Evolutionary conservation across 2,329 filamentous ascomycete species (phyloP), one percentile per base, ranked within the genome.

Genomic region (Fusarium coicis): DNA sequence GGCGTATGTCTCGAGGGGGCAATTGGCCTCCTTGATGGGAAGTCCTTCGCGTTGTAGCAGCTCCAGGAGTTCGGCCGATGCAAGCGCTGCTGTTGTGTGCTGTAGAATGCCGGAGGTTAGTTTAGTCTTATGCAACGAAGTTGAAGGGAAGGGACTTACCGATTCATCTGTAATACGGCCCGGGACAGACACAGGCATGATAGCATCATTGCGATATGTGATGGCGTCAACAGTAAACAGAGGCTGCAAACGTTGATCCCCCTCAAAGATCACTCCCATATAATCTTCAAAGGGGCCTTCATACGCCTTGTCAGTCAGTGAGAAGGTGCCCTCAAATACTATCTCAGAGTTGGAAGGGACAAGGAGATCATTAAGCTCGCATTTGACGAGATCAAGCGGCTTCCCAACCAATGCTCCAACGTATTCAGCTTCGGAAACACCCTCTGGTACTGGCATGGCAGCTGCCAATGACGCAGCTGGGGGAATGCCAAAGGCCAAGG

Each of bases 401-500:
- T 62, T 62, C 14, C 50, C 50, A 5, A 36, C 32, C 7, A 62
- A 30, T 26, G 40, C 32, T 2, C 58, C 53, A 7, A 62, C 50
- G 26, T 57, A 57, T 26, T 62, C 58, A 15, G 39, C 50, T 18
- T 62, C 58, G 4, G 50, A 57, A 7, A 62, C 39, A 2, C 58
- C 50, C 2, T 42, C 23, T 15, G 58, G 50, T 32, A 62, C 30
- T 21, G 50, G 58, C 39, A 62, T 62, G 3, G 58, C 23, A 18
- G 55, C 66, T 30, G 56, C 85, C 79, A 88, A 85, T 43, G 84
- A 84, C 2, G 85, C 85, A 0, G 83, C 83, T 0, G 86, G 87
- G 0, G 87, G 86, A 1, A 85, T 85, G 7, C 87, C 87, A 39
- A 88, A 81, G 0, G 79, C 81, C 19, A 87, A 57, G 7, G 85